These are phyloP conservation scores for Podila minutissima DNA, from an alignment of 192 early-diverging fungal genomes.

Conservation along the genomic window DNA sequence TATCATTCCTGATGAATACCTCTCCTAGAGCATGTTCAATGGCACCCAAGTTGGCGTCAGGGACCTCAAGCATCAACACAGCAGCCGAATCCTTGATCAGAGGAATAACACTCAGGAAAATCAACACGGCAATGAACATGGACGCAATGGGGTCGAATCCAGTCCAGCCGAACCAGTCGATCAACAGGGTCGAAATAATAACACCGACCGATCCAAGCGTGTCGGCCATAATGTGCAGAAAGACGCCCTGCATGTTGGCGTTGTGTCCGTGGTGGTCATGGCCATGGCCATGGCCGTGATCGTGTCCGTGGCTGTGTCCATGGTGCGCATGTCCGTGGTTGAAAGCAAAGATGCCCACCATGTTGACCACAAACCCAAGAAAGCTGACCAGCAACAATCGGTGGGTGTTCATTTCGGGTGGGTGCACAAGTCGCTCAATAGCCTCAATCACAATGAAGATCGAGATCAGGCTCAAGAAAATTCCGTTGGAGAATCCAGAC, in stretches of 20 bases:
- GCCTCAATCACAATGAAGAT: conserved; percentile 93
- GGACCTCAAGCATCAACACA: conserved; percentile 62
- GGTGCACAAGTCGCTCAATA: conserved; percentile 85
- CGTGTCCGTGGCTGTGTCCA: conserved; percentile 65
- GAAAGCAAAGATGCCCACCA: conserved; percentile 94
- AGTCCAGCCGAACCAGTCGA: conserved; percentile 92
- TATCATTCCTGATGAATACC: conserved; percentile 18
- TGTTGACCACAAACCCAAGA: conserved; percentile 90
- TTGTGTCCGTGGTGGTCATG: conserved; percentile 77
- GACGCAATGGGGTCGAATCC: conserved; percentile 96
- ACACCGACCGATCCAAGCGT: conserved; percentile 96
- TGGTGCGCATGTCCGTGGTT: conserved; percentile 80
- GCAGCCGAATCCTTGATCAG: conserved; percentile 77
- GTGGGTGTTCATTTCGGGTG: conserved; percentile 87
- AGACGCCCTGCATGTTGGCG: conserved; percentile 95
- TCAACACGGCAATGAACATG: conserved; percentile 89
- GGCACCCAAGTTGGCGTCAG: conserved; percentile 46
- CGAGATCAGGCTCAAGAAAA: conserved; percentile 90
- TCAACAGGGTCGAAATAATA: conserved; percentile 91
- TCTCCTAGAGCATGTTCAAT: conserved; percentile 60
- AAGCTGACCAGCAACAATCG: conserved; percentile 88
- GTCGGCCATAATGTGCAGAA: conserved; percentile 94
- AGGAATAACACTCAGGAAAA: conserved; percentile 86
- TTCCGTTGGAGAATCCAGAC: conserved; percentile 92
- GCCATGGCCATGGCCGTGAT: conserved; percentile 69